Base-by-base conservation (phyloP, 768 basidiomycete species). In the Pleurotus giganteus region DNA sequence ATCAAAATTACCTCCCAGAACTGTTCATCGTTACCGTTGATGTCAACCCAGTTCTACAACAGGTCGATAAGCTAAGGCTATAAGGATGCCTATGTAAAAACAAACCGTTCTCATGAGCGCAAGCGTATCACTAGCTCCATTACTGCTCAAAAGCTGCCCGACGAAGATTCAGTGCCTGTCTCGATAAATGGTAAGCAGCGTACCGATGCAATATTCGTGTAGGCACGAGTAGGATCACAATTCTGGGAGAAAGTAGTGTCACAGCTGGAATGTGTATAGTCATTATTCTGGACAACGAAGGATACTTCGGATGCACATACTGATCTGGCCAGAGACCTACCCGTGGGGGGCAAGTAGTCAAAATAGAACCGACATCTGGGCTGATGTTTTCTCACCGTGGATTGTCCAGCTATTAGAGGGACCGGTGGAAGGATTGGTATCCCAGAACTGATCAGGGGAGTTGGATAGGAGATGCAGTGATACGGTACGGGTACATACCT, bases 1-100 rank as follows among this genome's bases (percentile, higher is more conserved):
- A 26, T 6, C 11, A 4, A 42, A 55, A 78, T 28, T 61, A 84
- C 85, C 74, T 84, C 79, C 88, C 88, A 90, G 63, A 89, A 84
- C 29, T 77, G 63, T 61, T 89, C 80, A 59, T 81, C 82, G 15
- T 74, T 59, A 4, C 84, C 86, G 57, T 78, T 72, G 44, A 75
- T 76, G 59, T 87, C 80, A 26, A 86, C 73, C 86, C 87, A 89
- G 63, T 51, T 34, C 49, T 51, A 37, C 86, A 84, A 72, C 80
- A n/a, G n/a, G n/a, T 78, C 80, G 47, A 0, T 24, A 27, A 17
- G 26, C n/a, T n/a, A 15, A 31, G 51, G 24, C 37, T 9, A 55
- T 26, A 17, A 21, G 23, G 13, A 19, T 15, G 36, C 5, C 39
- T 13, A 4, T 55, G 4, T 5, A 13, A 55, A 47, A 59, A 74